phyloP scores from a whole-genome alignment of 2,329 filamentous ascomycete species.

The Aspergillus awamori region DNA sequence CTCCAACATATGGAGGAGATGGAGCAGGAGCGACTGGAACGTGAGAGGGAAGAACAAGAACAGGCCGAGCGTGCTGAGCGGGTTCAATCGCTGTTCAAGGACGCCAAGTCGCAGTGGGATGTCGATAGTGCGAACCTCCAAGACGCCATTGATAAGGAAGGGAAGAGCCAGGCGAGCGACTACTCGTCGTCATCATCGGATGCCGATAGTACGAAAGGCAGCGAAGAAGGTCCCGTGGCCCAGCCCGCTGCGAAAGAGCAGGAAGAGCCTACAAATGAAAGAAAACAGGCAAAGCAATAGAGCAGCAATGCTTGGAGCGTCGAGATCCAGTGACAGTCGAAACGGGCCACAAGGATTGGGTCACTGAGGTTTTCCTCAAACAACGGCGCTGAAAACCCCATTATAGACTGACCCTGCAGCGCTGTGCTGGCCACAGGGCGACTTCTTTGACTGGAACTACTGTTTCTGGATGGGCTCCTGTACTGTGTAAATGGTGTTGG shows the following conservation, averaged over 20 bases:
- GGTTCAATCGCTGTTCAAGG: constrained; percentile 78
- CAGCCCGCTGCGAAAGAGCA: constrained; percentile 21
- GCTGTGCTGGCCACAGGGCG: constrained; percentile 27
- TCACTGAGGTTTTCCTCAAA: neutral
- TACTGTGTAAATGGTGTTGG: constrained; percentile 18
- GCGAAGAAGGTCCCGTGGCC: constrained; percentile 27
- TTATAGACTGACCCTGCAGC: neutral
- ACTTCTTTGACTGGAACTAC: constrained; percentile 11
- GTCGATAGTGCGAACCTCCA: constrained; percentile 82
- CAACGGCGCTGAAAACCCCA: neutral
- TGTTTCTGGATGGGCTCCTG: constrained; percentile 11
- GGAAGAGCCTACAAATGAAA: neutral
- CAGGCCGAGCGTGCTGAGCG: constrained; percentile 73
- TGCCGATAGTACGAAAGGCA: constrained; percentile 21
- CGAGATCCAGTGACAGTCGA: neutral
- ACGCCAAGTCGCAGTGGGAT: constrained; percentile 79
- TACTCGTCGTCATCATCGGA: constrained; percentile 1
- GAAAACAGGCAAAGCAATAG: constrained; percentile 9
- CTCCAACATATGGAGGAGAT: constrained; percentile 98
- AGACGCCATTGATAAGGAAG: constrained; percentile 64
- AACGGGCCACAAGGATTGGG: neutral
- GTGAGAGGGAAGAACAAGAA: constrained; percentile 77
- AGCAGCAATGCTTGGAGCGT: neutral
- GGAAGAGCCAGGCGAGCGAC: constrained; percentile 34
- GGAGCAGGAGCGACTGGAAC: constrained; percentile 80